phyloP scores from a whole-genome alignment of 306 rosid species.

The Canavalia gladiata region DNA sequence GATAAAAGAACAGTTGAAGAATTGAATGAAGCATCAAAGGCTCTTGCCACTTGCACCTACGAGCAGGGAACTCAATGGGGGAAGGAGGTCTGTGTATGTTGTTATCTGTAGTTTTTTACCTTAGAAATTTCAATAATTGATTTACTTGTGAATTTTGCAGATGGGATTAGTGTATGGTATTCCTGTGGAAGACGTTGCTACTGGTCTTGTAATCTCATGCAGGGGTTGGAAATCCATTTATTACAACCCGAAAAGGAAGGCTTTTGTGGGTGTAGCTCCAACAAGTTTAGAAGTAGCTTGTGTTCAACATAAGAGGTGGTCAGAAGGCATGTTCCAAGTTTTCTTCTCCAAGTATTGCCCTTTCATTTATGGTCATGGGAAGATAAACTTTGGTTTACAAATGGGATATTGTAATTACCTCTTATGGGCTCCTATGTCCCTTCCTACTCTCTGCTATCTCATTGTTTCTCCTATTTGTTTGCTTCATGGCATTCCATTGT shows the following conservation, averaged over 20 bases:
- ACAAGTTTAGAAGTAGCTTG: conserved; percentile 58
- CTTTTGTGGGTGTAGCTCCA: conserved; percentile 76
- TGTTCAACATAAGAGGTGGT: conserved; percentile 74
- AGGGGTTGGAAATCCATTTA: conserved; percentile 82
- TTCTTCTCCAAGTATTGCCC: conserved; percentile 81
- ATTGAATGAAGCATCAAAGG: conserved; percentile 64
- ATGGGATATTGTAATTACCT: conserved; percentile 71
- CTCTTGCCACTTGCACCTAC: conserved; percentile 59
- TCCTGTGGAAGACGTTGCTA: conserved; percentile 68
- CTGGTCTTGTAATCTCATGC: conserved; percentile 68
- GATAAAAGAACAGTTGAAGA: conserved; percentile 53
- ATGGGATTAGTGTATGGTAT: conserved; percentile 78
- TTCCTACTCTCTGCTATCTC: conserved; percentile 62
- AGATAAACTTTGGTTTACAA: conserved; percentile 63
- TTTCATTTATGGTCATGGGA: conserved; percentile 72
- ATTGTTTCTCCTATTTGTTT: conserved; percentile 68
- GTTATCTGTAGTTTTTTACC: neutral
- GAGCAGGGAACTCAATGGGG: conserved; percentile 80
- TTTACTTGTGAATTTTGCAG: conserved; percentile 48
- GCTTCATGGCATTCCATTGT: conserved; percentile 63
- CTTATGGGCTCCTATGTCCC: conserved; percentile 77
- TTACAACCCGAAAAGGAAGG: conserved; percentile 68
- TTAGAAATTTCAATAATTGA: neutral
- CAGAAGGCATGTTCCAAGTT: conserved; percentile 68
- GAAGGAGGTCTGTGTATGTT: conserved; percentile 52